Evolutionary conservation across 352 stramenopile species (phyloP).

Genomic region (Phytophthora pisi): DNA sequence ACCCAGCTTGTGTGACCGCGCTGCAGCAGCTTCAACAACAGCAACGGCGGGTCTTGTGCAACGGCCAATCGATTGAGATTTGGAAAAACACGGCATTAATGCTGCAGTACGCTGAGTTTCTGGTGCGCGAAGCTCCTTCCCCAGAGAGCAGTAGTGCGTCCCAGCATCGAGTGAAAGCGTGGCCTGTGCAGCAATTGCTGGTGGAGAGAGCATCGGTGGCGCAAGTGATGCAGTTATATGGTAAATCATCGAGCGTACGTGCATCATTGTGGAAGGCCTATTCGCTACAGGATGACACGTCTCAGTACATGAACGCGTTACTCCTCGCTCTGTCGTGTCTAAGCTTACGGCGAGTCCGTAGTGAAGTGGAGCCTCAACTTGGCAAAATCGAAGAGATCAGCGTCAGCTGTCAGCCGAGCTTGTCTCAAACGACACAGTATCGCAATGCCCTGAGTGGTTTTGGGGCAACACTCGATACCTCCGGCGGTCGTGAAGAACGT

Average conservation of each 20-base stretch:
- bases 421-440: slow-evolving; percentile 72
- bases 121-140: slow-evolving; percentile 37
- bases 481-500: slow-evolving; percentile 52
- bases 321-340: slow-evolving; percentile 66
- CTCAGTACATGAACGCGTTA: slow-evolving; percentile 46
- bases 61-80: slow-evolving; percentile 59
- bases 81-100: slow-evolving; percentile 53
- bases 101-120: slow-evolving; percentile 57
- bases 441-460: slow-evolving; percentile 66
- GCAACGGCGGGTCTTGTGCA: slow-evolving; percentile 66
- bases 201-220: slow-evolving; percentile 56
- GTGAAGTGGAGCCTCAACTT: slow-evolving; percentile 76
- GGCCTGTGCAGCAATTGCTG: slow-evolving; percentile 32
- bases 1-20: slow-evolving; percentile 41
- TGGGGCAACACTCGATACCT: slow-evolving; percentile 43
- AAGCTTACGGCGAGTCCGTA: slow-evolving; percentile 68
- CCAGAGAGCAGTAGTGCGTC: slow-evolving; percentile 1
- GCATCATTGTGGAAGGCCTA: slow-evolving; percentile 53
- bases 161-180: slow-evolving; percentile 28
- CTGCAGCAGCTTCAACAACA: slow-evolving; percentile 55
- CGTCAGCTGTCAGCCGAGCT: slow-evolving; percentile 59
- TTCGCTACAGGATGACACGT: slow-evolving; percentile 30
- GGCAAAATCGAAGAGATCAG: slow-evolving; percentile 87
- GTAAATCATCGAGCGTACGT: slow-evolving; percentile 47
- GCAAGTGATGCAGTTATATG: slow-evolving; percentile 51